Base-by-base conservation (phyloP, 352 stramenopile species). In the Pythium aristosporum region DNA sequence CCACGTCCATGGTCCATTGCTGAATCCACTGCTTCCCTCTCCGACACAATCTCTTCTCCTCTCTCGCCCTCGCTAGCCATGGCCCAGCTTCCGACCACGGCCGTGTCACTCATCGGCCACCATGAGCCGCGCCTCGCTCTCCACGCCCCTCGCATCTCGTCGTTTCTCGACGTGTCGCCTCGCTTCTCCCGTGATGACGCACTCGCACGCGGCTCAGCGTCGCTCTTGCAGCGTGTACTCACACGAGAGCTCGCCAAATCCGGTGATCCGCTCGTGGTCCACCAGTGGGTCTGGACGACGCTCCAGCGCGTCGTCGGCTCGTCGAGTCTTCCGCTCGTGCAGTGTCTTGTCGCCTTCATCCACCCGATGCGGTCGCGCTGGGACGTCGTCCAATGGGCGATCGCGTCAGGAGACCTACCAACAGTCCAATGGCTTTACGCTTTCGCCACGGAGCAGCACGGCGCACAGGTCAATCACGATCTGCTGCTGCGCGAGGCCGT, bases 271-370 rank as follows among this genome's bases (percentile, higher is more conserved):
- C 52, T 68, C 15, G 52, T 15, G 15, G 16, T 58, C 16, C 21
- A 57, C 0, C 52, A 39, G 5, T 68, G 61, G 61, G 52, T 61
- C 23, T 68, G 61, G 61, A 47, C 50, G 28, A 46, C 59, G 39
- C 59, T 66, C 21, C 39, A 39, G 34, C 34, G 11, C 34, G 34
- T 39, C 8, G 11, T 39, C 11, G 11, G 8, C 11, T n/a, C 39
- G 13, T 2, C 39, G 7, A 46, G 5, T 10, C 6, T 46, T 10
- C 39, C 21, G 20, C 4, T 67, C 3, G 60, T 67, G 2, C 50
- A 67, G 61, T 57, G 52, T 23, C 61, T 68, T 16, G 37, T 30
- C 9, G 39, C n/a, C 18, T 68, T 62, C n/a, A 32, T 68, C 21
- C 61, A 68, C 37, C 34, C 61, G n/a, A 47, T 3, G 8, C 61